These are phyloP conservation scores for Oldenlandia corymbosa DNA, from an alignment of 257 asterid genomes.

Conservation along the genomic window DNA sequence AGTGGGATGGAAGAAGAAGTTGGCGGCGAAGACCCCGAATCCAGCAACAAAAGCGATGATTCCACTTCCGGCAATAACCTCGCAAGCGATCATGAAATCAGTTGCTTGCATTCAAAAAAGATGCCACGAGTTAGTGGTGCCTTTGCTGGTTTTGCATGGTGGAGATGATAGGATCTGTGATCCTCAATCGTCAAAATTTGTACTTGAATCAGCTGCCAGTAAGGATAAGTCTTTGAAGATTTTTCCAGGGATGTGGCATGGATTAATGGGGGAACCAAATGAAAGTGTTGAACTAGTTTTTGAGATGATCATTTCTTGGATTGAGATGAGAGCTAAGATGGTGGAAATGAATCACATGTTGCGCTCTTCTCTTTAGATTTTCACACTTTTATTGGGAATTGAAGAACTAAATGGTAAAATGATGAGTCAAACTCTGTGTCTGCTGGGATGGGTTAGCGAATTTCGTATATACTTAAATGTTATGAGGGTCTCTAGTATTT, in stretches of 20 bases:
- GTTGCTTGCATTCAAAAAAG: conserved; percentile 39
- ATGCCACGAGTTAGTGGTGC: conserved; percentile 42
- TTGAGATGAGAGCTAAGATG: too few species aligned
- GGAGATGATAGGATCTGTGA: conserved; percentile 61
- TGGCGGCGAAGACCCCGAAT: conserved; percentile 50
- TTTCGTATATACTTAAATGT: too few species aligned
- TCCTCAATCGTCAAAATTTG: conserved; percentile 39
- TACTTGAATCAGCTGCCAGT: conserved; percentile 40
- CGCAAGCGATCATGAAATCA: conserved; percentile 44
- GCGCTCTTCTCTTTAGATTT: too few species aligned
- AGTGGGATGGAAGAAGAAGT: conserved; percentile 53
- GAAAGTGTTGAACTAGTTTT: too few species aligned
- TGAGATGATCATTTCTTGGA: too few species aligned
- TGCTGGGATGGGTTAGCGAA: too few species aligned
- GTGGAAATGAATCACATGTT: too few species aligned
- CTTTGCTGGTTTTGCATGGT: conserved; percentile 67
- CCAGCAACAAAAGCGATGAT: conserved; percentile 33
- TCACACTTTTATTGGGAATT: too few species aligned
- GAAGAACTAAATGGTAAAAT: too few species aligned
- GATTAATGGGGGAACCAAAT: too few species aligned
- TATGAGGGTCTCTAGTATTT: too few species aligned
- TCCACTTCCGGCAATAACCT: conserved; percentile 62
- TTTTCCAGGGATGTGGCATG: conserved; percentile 54
- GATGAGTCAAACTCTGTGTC: too few species aligned
- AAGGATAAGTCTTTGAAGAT: conserved; percentile 64